Conservation (phyloP, 352 stramenopile genomes). For the Pythium grandisporangium region DNA sequence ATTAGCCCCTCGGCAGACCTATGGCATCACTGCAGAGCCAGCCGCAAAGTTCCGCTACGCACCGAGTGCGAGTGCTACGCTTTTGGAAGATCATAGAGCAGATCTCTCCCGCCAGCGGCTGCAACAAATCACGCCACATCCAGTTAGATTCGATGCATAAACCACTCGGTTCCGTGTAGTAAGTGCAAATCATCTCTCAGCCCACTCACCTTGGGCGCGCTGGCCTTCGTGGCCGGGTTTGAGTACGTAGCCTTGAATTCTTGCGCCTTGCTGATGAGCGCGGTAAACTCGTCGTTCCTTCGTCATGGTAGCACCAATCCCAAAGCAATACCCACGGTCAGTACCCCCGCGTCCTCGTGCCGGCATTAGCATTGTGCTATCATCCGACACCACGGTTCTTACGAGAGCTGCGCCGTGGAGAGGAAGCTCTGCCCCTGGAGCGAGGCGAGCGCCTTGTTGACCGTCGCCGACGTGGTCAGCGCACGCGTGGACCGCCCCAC, state of each 20-base stretch:
- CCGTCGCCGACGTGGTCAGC: background rate
- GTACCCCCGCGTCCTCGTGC: background rate
- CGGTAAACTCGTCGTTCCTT: slow-evolving; percentile 32
- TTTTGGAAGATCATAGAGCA: slow-evolving; percentile 95
- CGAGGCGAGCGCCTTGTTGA: slow-evolving; percentile 14
- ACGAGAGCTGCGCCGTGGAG: slow-evolving; percentile 58
- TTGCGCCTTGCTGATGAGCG: slow-evolving; percentile 52
- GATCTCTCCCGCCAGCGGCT: slow-evolving; percentile 60
- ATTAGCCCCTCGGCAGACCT: too few relatives aligned
- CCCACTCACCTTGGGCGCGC: slow-evolving; percentile 28
- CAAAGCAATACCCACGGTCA: background rate
- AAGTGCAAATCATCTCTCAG: background rate
- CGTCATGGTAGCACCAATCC: background rate
- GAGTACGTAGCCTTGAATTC: slow-evolving; percentile 66
- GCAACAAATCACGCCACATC: background rate
- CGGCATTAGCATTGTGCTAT: too few relatives aligned
- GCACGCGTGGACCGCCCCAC: background rate
- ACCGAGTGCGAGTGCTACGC: slow-evolving; percentile 86
- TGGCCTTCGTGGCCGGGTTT: slow-evolving; percentile 35
- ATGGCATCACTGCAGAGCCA: too few relatives aligned
- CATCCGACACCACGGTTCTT: too few relatives aligned
- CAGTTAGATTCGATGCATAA: too few relatives aligned
- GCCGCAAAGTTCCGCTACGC: too few relatives aligned
- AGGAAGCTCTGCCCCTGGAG: slow-evolving; percentile 66
- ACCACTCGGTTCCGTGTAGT: too few relatives aligned